phyloP scores from a whole-genome alignment of 306 rosid species.

The Begonia masoniana region DNA sequence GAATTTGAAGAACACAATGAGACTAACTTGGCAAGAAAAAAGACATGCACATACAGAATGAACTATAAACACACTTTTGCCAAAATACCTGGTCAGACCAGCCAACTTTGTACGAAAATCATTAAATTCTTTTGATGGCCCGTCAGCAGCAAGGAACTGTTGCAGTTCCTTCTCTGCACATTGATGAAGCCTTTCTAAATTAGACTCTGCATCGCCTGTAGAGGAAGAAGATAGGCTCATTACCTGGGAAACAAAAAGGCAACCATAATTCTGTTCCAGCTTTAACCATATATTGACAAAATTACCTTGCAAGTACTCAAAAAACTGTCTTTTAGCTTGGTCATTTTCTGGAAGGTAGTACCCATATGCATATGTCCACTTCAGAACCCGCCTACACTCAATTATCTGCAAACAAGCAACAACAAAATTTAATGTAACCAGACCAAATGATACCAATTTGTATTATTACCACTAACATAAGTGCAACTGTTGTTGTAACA shows the following conservation, averaged over 20 bases:
- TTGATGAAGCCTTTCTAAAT: conserved; percentile 73
- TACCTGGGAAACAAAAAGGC: neutral
- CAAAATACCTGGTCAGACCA: conserved; percentile 49
- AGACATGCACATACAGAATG: neutral
- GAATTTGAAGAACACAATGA: neutral
- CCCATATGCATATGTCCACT: conserved; percentile 47
- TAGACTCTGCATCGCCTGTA: conserved; percentile 74
- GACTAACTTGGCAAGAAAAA: neutral
- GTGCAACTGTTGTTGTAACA: no score
- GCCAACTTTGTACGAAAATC: conserved; percentile 69
- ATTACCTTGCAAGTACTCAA: conserved; percentile 68
- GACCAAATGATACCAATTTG: no score
- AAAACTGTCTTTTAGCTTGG: conserved; percentile 49
- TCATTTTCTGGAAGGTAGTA: conserved; percentile 37
- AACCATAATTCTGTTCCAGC: neutral
- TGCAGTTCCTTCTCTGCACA: conserved; percentile 71
- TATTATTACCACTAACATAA: no score
- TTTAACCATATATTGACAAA: neutral
- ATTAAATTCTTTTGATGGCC: conserved; percentile 48
- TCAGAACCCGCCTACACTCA: conserved; percentile 37
- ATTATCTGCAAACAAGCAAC: conserved; percentile 25
- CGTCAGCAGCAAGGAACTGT: conserved; percentile 40
- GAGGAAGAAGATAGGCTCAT: neutral
- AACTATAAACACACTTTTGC: neutral
- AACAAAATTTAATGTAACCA: neutral